phyloP scores from a whole-genome alignment of 192 early-diverging fungal species.

The Backusella australiensis region DNA sequence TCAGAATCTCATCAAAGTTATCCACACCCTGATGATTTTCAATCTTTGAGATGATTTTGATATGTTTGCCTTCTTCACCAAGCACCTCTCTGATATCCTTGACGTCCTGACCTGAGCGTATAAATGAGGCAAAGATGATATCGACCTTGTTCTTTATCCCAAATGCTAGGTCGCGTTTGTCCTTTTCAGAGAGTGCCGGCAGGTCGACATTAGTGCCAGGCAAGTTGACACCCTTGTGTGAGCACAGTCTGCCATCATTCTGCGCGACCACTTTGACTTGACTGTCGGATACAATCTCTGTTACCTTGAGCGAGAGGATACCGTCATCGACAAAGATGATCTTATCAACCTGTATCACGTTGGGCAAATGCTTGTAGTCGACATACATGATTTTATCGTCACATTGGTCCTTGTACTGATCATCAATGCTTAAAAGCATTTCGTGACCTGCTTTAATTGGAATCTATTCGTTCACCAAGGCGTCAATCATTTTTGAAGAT shows the following conservation, averaged over 20 bases:
- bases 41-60: conserved; percentile 96
- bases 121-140: conserved; percentile 92
- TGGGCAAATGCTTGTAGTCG: conserved; percentile 73
- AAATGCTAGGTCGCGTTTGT: conserved; percentile 84
- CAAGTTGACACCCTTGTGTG: conserved; percentile 91
- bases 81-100: conserved; percentile 81
- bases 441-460: conserved; percentile 65
- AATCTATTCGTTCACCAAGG: conserved; percentile 11
- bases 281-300: conserved; percentile 51
- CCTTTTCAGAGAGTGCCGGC: conserved; percentile 88
- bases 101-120: conserved; percentile 86
- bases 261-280: conserved; percentile 60
- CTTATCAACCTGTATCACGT: conserved; percentile 61
- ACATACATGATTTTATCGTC: conserved; percentile 62
- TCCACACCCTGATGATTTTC: conserved; percentile 90
- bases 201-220: conserved; percentile 82
- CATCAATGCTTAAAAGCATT: conserved; percentile 66
- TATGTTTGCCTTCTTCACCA: conserved; percentile 68
- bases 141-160: conserved; percentile 88
- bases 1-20: conserved; percentile 94
- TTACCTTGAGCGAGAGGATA: conserved; percentile 86
- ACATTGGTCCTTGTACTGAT: conserved; percentile 51
- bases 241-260: conserved; percentile 77
- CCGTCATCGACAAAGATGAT: conserved; percentile 89
- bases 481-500: not conserved